Evolutionary conservation across 192 early-diverging fungal genomes (phyloP).

Genomic region (Chytriomyces sp.): DNA sequence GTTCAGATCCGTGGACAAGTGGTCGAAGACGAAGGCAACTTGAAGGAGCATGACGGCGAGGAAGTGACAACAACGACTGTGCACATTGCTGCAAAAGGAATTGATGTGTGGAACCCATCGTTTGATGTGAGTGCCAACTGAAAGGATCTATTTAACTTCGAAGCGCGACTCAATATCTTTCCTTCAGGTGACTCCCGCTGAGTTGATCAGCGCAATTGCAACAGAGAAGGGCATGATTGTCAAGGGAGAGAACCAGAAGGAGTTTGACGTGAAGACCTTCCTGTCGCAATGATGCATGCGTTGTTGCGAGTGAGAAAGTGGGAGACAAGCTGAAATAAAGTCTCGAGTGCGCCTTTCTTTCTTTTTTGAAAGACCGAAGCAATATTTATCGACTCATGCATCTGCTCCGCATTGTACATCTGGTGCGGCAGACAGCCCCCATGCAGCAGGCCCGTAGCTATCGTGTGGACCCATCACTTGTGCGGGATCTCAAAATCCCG

Average conservation of each 20-base stretch:
- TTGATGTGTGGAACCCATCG: constrained; percentile 94
- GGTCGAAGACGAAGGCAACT: constrained; percentile 48
- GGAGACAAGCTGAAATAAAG: neutral
- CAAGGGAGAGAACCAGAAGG: constrained; percentile 43
- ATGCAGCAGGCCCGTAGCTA: neutral
- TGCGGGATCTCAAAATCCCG: constrained; percentile 14
- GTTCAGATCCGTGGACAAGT: constrained; percentile 64
- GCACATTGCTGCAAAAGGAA: constrained; percentile 78
- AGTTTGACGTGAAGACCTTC: constrained; percentile 50
- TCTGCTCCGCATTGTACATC: no score
- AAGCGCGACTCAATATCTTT: neutral
- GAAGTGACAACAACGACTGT: constrained; percentile 56
- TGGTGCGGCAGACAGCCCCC: neutral
- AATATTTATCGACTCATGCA: no score
- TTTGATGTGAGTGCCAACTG: constrained; percentile 74
- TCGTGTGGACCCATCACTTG: neutral
- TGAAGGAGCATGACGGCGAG: constrained; percentile 46
- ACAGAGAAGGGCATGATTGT: constrained; percentile 86
- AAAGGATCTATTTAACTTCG: neutral
- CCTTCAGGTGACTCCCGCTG: constrained; percentile 76
- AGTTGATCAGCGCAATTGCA: constrained; percentile 86
- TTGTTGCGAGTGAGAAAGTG: neutral
- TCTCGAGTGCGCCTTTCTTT: no score
- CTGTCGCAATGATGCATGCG: neutral
- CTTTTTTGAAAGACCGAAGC: no score